A percentile compares a stretch with the other conserved stretches of the same genome.
These are phyloP conservation scores for Venturia asperata DNA, from an alignment of 2,329 filamentous ascomycete genomes.

Conservation along the genomic window DNA sequence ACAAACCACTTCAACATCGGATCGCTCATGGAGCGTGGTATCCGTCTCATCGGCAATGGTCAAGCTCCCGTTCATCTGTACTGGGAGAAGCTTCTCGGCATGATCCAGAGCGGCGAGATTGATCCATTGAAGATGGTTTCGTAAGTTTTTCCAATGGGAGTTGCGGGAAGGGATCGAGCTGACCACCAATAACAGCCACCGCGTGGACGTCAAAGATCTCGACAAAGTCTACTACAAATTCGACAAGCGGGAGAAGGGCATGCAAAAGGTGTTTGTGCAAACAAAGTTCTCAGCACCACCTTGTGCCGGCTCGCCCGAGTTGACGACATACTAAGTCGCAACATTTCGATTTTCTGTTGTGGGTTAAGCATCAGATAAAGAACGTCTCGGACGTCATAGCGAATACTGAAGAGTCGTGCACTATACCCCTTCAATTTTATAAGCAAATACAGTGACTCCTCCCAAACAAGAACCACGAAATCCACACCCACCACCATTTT, in stretches of 20 bases:
- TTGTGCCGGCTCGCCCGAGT: constrained; percentile 42
- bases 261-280: constrained; percentile 74
- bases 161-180: too few species aligned
- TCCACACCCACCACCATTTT: too few species aligned
- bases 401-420: too few species aligned
- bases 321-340: constrained; percentile 35
- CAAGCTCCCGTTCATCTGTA: constrained; percentile 74
- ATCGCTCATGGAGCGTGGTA: constrained; percentile 77
- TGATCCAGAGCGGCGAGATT: constrained; percentile 60
- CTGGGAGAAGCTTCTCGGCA: constrained; percentile 68
- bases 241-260: constrained; percentile 62
- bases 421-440: too few species aligned
- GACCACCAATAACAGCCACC: constrained; percentile 47
- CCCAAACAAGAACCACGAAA: too few species aligned
- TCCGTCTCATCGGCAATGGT: constrained; percentile 65
- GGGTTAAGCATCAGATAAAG: not conserved
- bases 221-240: constrained; percentile 52
- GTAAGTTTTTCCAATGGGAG: too few species aligned
- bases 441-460: too few species aligned
- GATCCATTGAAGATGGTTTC: constrained; percentile 69
- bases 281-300: constrained; percentile 51
- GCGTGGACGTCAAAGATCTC: constrained; percentile 49
- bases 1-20: constrained; percentile 81
- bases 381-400: too few species aligned
- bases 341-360: not conserved